Evolutionary conservation across 345 rosid species (phyloP).

Genomic region (Bruguiera parviflora): DNA sequence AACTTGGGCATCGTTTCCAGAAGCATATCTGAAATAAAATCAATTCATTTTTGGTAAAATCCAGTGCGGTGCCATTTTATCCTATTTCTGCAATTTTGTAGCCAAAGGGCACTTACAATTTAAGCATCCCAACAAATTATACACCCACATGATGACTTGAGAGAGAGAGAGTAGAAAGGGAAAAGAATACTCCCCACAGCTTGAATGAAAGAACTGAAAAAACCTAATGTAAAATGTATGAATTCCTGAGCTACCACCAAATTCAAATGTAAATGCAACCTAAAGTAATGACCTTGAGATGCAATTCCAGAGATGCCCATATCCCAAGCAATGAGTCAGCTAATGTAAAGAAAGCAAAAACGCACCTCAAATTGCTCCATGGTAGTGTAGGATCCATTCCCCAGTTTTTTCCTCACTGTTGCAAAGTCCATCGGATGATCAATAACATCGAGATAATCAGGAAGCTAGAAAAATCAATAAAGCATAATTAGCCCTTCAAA

Average conservation of each 20-base stretch:
- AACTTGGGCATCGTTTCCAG: too few relatives aligned
- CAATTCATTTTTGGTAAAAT: too few relatives aligned
- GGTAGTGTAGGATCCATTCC: constrained; percentile 57
- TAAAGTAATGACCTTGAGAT: neutral
- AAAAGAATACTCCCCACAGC: neutral
- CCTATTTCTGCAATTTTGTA: too few relatives aligned
- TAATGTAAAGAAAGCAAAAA: constrained; percentile 6
- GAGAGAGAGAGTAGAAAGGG: too few relatives aligned
- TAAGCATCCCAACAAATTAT: too few relatives aligned
- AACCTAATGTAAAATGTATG: neutral
- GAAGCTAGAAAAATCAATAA: constrained; percentile 47
- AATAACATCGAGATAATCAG: constrained; percentile 74
- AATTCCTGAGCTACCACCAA: neutral
- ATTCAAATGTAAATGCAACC: neutral
- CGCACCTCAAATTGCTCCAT: constrained; percentile 80
- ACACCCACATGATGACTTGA: too few relatives aligned
- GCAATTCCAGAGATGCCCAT: neutral
- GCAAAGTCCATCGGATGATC: constrained; percentile 86
- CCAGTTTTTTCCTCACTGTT: constrained; percentile 76
- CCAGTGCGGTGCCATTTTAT: too few relatives aligned
- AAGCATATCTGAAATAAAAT: too few relatives aligned
- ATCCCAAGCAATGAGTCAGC: constrained; percentile 8
- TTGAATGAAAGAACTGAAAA: neutral
- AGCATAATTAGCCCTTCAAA: neutral
- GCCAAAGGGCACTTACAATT: too few relatives aligned